Percentiles rank a stretch among this genome's conserved stretches.
These are phyloP conservation scores for Cairneyella variabilis DNA, from an alignment of 495 filamentous ascomycete species.

Conservation along the genomic window DNA sequence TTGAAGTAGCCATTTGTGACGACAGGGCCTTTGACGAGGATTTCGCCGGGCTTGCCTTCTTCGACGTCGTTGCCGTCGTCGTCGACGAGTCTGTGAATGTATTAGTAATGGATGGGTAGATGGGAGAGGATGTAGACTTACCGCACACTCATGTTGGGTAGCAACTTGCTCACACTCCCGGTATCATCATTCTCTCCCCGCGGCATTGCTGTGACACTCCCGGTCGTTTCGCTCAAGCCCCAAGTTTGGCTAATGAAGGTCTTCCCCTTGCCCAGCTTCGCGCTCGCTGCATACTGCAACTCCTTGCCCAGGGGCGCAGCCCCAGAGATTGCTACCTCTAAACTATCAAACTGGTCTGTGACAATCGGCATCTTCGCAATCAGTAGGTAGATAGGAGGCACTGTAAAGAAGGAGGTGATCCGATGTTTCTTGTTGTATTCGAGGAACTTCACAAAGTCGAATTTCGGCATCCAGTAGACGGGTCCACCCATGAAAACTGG, in stretches of 20 bases:
- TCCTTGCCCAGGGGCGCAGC: constrained; percentile 84
- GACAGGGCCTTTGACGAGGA: constrained; percentile 62
- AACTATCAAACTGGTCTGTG: constrained; percentile 62
- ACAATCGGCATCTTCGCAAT: constrained; percentile 46
- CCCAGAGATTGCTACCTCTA: constrained; percentile 83
- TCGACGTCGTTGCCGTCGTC: constrained; percentile 38
- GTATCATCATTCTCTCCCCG: constrained; percentile 30
- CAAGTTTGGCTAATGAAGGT: constrained; percentile 22
- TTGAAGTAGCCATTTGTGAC: constrained; percentile 68
- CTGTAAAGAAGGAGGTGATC: constrained; percentile 46
- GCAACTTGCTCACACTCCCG: constrained; percentile 45
- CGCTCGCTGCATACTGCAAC: constrained; percentile 34
- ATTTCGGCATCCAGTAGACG: constrained; percentile 73
- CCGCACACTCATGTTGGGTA: constrained; percentile 16
- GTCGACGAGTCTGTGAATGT: constrained; percentile 11
- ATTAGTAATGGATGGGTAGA: not conserved
- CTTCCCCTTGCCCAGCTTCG: constrained; percentile 16
- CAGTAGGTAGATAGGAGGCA: constrained; percentile 46
- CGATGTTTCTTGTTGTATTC: constrained; percentile 66
- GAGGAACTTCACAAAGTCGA: constrained; percentile 77
- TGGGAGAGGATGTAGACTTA: constrained; percentile 2
- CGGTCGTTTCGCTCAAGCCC: constrained; percentile 28
- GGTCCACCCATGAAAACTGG: constrained; percentile 61
- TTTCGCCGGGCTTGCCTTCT: constrained; percentile 52
- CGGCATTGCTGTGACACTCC: constrained; percentile 29